These are phyloP conservation scores for Pholiota molesta DNA, from an alignment of 768 basidiomycete species.

Conservation along the genomic window DNA sequence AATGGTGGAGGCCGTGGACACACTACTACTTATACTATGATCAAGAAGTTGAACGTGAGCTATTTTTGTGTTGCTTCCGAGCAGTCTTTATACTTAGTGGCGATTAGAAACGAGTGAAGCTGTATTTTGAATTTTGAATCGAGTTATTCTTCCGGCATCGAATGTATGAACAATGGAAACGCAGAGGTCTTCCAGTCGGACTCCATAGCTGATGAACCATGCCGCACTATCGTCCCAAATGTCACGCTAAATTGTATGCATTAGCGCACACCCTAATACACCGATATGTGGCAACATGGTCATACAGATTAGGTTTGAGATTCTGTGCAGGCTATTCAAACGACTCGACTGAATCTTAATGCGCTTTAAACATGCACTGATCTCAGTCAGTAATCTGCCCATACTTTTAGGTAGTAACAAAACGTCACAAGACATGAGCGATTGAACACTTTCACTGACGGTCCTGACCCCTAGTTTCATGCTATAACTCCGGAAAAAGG, in stretches of 20 bases:
- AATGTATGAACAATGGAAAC: not conserved
- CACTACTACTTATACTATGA: not conserved
- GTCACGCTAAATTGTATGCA: not conserved
- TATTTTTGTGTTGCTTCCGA: not conserved
- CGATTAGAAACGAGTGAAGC: not conserved
- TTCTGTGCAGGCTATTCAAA: not conserved
- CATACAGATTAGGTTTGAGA: constrained; percentile 5
- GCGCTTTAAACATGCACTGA: not conserved
- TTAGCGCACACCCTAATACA: not conserved
- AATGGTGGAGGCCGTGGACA: not conserved
- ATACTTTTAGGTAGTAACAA: not conserved
- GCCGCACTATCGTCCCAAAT: not conserved
- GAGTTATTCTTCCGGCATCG: not conserved
- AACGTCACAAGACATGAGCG: constrained; percentile 3
- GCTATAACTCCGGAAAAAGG: constrained; percentile 5
- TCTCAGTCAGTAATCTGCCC: not conserved
- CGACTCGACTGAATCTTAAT: not conserved
- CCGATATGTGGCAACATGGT: not conserved
- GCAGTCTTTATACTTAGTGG: not conserved
- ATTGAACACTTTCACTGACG: not conserved
- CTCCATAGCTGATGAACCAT: not conserved
- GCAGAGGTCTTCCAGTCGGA: not conserved
- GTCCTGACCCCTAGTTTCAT: not conserved
- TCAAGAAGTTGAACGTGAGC: not conserved
- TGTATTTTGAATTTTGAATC: constrained; percentile 1